Evolutionary conservation across 768 basidiomycete genomes (phyloP).

Genomic region (Auricularia auricula-judae): DNA sequence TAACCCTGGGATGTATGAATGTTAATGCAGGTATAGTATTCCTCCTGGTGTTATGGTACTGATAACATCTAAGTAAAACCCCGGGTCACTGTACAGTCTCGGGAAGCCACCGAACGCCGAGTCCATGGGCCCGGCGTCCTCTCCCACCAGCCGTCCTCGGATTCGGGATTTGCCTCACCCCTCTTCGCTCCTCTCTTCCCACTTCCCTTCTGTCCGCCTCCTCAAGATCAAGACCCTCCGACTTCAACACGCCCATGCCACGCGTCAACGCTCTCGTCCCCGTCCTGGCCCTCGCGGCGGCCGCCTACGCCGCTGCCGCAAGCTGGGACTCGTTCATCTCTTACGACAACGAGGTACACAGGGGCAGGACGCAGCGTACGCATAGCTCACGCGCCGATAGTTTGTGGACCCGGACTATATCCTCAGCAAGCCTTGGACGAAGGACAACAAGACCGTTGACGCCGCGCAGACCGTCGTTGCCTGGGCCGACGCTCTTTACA

Average conservation of each 20-base stretch:
- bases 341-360: not conserved
- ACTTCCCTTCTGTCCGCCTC: no score
- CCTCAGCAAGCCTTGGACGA: not conserved
- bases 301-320: not conserved
- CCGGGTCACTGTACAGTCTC: no score
- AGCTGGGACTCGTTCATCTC: not conserved
- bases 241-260: not conserved
- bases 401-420: not conserved
- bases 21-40: no score
- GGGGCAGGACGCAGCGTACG: not conserved
- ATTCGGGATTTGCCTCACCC: no score
- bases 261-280: not conserved
- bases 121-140: no score
- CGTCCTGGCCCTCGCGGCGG: not conserved
- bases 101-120: no score
- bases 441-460: slow-evolving; percentile 1
- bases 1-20: no score
- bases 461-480: not conserved
- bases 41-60: no score
- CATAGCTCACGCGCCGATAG: not conserved
- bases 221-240: no score
- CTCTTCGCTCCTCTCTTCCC: no score
- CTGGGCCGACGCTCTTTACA: slow-evolving; percentile 1
- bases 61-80: no score
- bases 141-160: no score